A percentile compares a stretch with the other conserved stretches of the same genome.
These are phyloP conservation scores for Mortierella hygrophila DNA, from an alignment of 192 early-diverging fungal species.

Conservation along the genomic window DNA sequence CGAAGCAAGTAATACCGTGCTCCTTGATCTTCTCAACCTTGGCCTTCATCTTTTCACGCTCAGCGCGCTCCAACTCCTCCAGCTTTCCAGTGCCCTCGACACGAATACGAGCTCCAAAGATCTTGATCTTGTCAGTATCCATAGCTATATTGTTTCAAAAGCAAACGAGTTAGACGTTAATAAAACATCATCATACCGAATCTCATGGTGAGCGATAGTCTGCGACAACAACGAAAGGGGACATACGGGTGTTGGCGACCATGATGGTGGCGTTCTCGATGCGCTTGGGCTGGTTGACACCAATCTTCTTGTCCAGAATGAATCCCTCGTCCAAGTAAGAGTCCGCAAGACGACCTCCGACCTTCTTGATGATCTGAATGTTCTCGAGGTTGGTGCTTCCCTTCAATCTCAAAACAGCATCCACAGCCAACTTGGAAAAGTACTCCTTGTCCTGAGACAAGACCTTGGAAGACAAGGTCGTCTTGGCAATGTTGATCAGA, in stretches of 20 bases:
- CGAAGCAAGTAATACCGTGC: conserved; percentile 98
- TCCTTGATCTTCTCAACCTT: conserved; percentile 98
- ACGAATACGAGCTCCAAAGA: conserved; percentile 95
- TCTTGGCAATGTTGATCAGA: conserved; percentile 95
- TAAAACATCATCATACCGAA: no score
- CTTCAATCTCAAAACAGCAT: conserved; percentile 95
- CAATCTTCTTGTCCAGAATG: conserved; percentile 98
- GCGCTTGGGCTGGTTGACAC: conserved; percentile 95
- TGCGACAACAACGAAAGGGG: no score
- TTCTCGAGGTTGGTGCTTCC: conserved; percentile 96
- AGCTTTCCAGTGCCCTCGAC: conserved; percentile 97
- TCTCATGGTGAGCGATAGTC: no score
- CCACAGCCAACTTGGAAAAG: conserved; percentile 95
- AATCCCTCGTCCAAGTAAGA: conserved; percentile 97
- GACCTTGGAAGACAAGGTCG: conserved; percentile 95
- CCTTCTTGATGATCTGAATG: conserved; percentile 99
- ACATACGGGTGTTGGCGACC: conserved; percentile 94
- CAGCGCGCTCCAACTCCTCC: conserved; percentile 96
- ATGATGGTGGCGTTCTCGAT: conserved; percentile 95
- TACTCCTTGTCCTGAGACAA: conserved; percentile 96
- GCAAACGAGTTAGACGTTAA: neutral
- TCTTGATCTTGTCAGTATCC: conserved; percentile 99
- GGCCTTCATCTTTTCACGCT: conserved; percentile 96
- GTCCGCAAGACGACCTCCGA: conserved; percentile 91
- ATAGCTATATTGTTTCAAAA: conserved; percentile 72